Conservation (phyloP, 331 rosid genomes). For the Pyrus hybrid region DNA sequence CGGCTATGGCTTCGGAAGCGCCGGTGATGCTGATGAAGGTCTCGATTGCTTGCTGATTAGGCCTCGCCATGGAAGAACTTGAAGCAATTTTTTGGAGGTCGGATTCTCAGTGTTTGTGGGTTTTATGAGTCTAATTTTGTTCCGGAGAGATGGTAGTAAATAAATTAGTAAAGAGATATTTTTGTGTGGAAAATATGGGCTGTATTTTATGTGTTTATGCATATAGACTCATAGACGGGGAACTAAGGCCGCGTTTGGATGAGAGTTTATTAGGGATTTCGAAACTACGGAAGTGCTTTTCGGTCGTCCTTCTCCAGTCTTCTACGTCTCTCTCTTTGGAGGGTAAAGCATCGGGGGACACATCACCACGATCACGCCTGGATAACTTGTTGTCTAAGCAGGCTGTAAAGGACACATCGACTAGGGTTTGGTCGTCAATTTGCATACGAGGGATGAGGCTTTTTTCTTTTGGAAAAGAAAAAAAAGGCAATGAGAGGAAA, state of each 20-base stretch:
- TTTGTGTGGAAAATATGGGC: background rate
- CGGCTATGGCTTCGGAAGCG: constrained; percentile 50
- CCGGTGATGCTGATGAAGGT: constrained; percentile 79
- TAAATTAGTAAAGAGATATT: background rate
- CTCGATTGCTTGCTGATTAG: constrained; percentile 66
- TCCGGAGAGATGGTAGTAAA: background rate
- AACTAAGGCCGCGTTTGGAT: background rate
- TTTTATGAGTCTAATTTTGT: background rate
- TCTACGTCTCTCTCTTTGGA: constrained; percentile 14
- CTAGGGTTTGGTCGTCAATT: background rate
- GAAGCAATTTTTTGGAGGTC: constrained; percentile 3
- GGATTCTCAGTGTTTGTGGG: constrained; percentile 8
- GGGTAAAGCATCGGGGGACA: background rate
- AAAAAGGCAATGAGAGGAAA: background rate
- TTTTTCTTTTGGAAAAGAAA: background rate
- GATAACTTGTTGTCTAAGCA: constrained; percentile 17
- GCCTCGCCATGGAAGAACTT: constrained; percentile 65
- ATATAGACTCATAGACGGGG: too few relatives aligned
- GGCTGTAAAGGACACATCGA: background rate
- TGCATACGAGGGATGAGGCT: background rate
- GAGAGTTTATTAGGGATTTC: background rate
- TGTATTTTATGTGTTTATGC: background rate
- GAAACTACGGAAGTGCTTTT: constrained; percentile 1
- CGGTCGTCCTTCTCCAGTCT: constrained; percentile 6
- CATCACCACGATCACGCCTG: background rate